Percentiles rank a stretch among this genome's conserved stretches.
phyloP scores from a whole-genome alignment of 2,329 filamentous ascomycete genomes.

The Dactylellina drechsleri region DNA sequence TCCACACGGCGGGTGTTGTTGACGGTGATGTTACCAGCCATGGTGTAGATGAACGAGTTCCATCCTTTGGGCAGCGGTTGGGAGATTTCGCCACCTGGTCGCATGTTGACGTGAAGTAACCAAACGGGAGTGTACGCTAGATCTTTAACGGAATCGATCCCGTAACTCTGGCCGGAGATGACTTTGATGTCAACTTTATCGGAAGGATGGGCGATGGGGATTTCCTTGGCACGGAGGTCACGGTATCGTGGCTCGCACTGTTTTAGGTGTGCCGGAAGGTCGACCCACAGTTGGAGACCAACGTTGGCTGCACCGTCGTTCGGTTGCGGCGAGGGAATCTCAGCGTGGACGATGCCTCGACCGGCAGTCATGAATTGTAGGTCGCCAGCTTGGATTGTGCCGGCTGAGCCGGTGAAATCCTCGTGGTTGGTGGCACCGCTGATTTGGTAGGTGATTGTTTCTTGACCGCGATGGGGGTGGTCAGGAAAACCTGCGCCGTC shows the following conservation, averaged over 20 bases:
- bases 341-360: conserved; percentile 88
- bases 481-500: conserved; percentile 90
- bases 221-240: conserved; percentile 80
- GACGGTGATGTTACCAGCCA: conserved; percentile 77
- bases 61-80: conserved; percentile 82
- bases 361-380: conserved; percentile 98
- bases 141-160: conserved; percentile 86
- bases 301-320: conserved; percentile 79
- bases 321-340: conserved; percentile 86
- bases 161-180: conserved; percentile 85
- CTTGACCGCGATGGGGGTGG: conserved; percentile 80
- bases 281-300: conserved; percentile 95
- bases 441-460: conserved; percentile 91
- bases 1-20: conserved; percentile 69
- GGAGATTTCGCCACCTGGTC: conserved; percentile 79
- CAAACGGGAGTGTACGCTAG: conserved; percentile 97
- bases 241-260: conserved; percentile 90
- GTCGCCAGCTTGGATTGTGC: conserved; percentile 86
- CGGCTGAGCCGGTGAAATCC: conserved; percentile 86
- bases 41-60: conserved; percentile 89
- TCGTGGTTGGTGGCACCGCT: conserved; percentile 87
- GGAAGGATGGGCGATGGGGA: conserved; percentile 73
- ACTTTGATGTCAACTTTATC: conserved; percentile 86
- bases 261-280: conserved; percentile 84
- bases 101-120: conserved; percentile 84